phyloP scores from a whole-genome alignment of 2,329 filamentous ascomycete genomes.

The Aureobasidium namibiae region DNA sequence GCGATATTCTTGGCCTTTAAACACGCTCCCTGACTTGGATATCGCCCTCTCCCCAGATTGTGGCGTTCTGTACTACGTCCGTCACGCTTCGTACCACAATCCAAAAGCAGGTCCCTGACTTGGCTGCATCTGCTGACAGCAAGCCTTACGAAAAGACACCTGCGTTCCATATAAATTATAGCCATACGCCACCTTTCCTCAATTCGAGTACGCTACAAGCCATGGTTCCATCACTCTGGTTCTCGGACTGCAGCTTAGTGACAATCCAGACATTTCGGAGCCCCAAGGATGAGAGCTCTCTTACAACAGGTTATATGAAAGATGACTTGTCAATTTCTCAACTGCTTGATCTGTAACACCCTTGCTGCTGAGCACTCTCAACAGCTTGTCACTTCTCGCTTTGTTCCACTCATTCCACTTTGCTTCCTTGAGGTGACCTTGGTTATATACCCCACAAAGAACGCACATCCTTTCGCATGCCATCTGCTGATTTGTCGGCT shows the following conservation, averaged over 20 bases:
- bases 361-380: constrained; percentile 8
- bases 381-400: constrained; percentile 1
- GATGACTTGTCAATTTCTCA: background rate
- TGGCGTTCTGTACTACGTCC: constrained; percentile 4
- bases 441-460: background rate
- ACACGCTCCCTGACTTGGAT: background rate
- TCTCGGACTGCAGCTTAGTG: background rate
- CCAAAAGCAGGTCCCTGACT: constrained; percentile 6
- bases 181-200: background rate
- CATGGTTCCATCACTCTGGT: background rate
- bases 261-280: background rate
- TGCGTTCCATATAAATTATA: background rate
- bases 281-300: background rate
- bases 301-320: background rate
- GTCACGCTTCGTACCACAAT: background rate
- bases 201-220: background rate
- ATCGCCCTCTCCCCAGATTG: background rate
- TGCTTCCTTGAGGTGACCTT: background rate
- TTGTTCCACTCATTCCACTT: background rate
- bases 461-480: background rate
- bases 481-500: background rate
- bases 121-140: constrained; percentile 2
- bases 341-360: background rate
- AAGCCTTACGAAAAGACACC: background rate
- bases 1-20: background rate